A percentile compares a stretch with the other conserved stretches of the same genome.
Evolutionary conservation across 2,329 filamentous ascomycete genomes (phyloP).

Genomic region (Fusarium sarcochroum): DNA sequence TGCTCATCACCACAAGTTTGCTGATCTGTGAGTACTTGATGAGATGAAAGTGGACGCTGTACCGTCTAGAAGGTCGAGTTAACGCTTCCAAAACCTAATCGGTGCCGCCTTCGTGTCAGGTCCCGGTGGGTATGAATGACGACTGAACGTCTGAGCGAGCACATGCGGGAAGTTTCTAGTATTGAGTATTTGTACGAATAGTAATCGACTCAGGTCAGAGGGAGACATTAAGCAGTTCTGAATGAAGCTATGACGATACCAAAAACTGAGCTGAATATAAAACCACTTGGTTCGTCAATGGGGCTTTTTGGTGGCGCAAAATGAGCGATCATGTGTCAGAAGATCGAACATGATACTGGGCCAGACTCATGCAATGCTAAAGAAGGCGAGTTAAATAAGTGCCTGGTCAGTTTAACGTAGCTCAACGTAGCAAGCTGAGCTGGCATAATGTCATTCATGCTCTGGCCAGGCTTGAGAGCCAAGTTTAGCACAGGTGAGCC

Average conservation of each 20-base stretch:
- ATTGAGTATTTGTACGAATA: neutral
- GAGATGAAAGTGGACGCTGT: slow-evolving; percentile 20
- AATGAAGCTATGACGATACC: neutral
- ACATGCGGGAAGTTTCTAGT: neutral
- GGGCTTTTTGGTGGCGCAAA: neutral
- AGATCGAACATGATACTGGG: neutral
- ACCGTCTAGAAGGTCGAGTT: slow-evolving; percentile 4
- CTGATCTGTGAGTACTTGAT: slow-evolving; percentile 8
- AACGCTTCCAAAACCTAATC: neutral
- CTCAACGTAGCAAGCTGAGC: neutral
- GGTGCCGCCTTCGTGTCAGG: slow-evolving; percentile 21
- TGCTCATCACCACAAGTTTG: slow-evolving; percentile 3
- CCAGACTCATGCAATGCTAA: neutral
- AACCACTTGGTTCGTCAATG: slow-evolving; percentile 1
- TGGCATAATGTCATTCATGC: neutral
- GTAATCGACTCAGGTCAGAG: neutral
- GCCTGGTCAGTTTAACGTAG: neutral
- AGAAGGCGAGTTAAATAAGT: neutral
- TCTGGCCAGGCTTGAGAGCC: neutral
- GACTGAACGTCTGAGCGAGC: slow-evolving; percentile 8
- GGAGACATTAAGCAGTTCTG: neutral
- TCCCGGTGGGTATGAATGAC: slow-evolving; percentile 6
- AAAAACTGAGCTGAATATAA: neutral
- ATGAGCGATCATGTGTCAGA: slow-evolving; percentile 10
- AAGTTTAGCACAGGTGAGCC: slow-evolving; percentile 8